Percentiles rank a stretch among this genome's conserved stretches.
phyloP scores from a whole-genome alignment of 1,284 basidiomycete genomes.

The Moniliophthora roreri region DNA sequence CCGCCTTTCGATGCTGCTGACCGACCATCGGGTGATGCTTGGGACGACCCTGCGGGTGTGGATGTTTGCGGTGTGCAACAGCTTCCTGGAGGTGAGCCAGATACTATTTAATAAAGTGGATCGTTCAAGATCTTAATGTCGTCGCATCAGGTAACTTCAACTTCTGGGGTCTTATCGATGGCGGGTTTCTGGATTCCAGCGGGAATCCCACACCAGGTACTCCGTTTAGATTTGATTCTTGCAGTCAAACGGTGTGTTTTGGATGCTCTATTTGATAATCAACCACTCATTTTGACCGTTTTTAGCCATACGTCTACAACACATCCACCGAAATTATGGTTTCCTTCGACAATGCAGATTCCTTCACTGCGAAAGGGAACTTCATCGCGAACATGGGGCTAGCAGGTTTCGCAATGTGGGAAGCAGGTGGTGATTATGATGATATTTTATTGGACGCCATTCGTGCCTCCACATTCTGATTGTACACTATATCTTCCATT shows the following conservation, averaged over 20 bases:
- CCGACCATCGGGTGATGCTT: constrained; percentile 54
- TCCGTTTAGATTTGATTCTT: constrained; percentile 46
- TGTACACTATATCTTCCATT: no score
- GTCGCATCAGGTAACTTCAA: constrained; percentile 38
- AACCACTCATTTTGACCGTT: background rate
- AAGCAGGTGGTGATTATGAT: constrained; percentile 43
- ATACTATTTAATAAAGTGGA: constrained; percentile 5
- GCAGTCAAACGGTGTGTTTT: constrained; percentile 57
- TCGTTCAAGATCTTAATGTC: background rate
- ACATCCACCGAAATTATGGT: constrained; percentile 43
- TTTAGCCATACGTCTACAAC: constrained; percentile 60
- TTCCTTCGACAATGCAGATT: constrained; percentile 52
- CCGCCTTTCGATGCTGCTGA: constrained; percentile 47
- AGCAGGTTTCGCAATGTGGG: constrained; percentile 47
- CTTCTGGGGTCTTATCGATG: constrained; percentile 48
- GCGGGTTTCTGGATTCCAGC: constrained; percentile 41
- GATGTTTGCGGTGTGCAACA: constrained; percentile 13
- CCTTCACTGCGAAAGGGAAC: constrained; percentile 36
- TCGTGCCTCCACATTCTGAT: constrained; percentile 11
- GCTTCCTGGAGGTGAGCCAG: constrained; percentile 6
- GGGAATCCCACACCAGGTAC: constrained; percentile 43
- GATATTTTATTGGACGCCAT: constrained; percentile 46
- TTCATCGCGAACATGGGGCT: constrained; percentile 39
- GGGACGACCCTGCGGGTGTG: constrained; percentile 40
- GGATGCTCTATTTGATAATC: constrained; percentile 1